Base-by-base conservation (phyloP, 2,329 filamentous ascomycete species). In the Grosmannia serpens region DNA sequence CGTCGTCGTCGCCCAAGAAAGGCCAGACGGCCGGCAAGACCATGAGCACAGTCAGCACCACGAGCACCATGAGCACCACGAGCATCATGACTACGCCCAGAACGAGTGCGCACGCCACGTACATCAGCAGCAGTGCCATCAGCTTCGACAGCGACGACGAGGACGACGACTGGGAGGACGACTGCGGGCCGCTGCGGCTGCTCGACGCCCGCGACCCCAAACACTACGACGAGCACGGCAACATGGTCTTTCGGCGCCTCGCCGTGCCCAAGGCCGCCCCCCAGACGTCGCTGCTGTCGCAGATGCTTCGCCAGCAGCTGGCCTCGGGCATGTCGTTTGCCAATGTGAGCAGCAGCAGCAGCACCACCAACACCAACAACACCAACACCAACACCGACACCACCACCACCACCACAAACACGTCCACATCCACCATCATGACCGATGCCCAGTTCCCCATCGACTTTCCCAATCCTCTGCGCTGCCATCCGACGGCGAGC, bases 381-480 rank as follows among this genome's bases (percentile, higher is more conserved):
- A 17, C 11, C 38, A 20, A 20, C 13, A 41, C 6, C 41, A 44
- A 17, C 41, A 44, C 17, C 17, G n/a, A 15, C 15, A 41, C 13
- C 15, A n/a, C 13, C 17, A 35, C 33, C 4, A 41, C 13, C 2
- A 41, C 7, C 9, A 38, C 1, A 38, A 17, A 13, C 35, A 26
- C 41, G 7, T 17, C 54, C n/a, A 6, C 27, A 2, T 26, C 41
- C 26, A 20, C n/a, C 10, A 6, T 35, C 35, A 44, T 29, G 38
- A 11, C 22, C 24, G n/a, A 8, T 29, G 17, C n/a, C 22, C 53
- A 3, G 44, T 46, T 9, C n/a, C 7, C n/a, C n/a, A 35, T 8
- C 22, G 46, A 17, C 33, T 33, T 49, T n/a, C 57, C 57, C 35
- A 52, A 61, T 26, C 61, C 61, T 3, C 59, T 61, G 27, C 53